Conservation (phyloP, 345 rosid genomes). For the Mercurialis annua region DNA sequence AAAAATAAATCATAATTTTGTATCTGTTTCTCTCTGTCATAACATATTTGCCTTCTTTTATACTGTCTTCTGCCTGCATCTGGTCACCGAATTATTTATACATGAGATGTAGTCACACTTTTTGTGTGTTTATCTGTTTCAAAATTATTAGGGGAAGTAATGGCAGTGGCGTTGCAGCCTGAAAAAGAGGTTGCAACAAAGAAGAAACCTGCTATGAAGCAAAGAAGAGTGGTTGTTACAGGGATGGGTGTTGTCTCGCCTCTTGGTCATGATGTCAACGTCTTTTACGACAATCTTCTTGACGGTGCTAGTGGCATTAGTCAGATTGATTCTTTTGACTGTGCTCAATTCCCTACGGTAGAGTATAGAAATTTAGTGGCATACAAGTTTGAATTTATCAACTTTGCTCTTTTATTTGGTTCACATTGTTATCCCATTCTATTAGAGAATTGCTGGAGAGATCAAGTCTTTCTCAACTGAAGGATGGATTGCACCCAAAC, state of each 20-base stretch:
- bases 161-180: constrained; percentile 66
- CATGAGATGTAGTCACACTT: background rate
- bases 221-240: constrained; percentile 87
- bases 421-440: background rate
- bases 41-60: background rate
- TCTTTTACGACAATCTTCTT: constrained; percentile 79
- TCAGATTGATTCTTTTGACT: constrained; percentile 83
- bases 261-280: constrained; percentile 73
- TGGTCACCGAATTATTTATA: background rate
- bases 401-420: constrained; percentile 2
- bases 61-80: background rate
- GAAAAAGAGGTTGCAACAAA: constrained; percentile 44
- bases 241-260: constrained; percentile 93
- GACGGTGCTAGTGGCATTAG: constrained; percentile 86
- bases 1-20: background rate
- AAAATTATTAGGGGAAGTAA: constrained; percentile 48
- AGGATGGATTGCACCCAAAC: constrained; percentile 86
- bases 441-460: constrained; percentile 90
- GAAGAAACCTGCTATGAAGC: constrained; percentile 59
- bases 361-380: constrained; percentile 22
- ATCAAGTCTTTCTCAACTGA: constrained; percentile 77
- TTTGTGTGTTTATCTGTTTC: background rate
- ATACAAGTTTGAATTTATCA: constrained; percentile 12
- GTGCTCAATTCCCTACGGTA: constrained; percentile 78
- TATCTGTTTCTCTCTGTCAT: background rate